phyloP scores from a whole-genome alignment of 192 early-diverging fungal genomes.

The Gamsiella multidivaricata region DNA sequence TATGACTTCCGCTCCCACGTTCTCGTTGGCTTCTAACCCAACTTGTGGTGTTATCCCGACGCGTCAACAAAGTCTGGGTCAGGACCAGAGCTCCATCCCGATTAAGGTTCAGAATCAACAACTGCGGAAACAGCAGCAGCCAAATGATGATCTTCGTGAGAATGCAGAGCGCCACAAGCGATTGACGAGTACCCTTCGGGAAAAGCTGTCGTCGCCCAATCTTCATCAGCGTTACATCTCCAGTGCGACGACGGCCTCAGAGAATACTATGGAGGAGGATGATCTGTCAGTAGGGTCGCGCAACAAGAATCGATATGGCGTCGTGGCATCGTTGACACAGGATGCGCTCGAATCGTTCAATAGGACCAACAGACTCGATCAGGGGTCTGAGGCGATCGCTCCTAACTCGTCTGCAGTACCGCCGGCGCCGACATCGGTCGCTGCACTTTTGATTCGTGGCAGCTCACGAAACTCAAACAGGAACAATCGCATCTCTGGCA shows the following conservation, averaged over 20 bases:
- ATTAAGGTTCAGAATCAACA: not conserved
- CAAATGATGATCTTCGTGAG: not conserved
- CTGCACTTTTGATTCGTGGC: slow-evolving; percentile 37
- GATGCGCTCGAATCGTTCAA: slow-evolving; percentile 35
- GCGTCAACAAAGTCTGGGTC: not conserved
- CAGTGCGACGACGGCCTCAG: not conserved
- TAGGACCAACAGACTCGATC: not conserved
- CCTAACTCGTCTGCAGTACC: slow-evolving; percentile 3
- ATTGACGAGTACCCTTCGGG: slow-evolving; percentile 6
- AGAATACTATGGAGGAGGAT: not conserved
- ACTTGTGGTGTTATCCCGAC: not conserved
- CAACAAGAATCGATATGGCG: slow-evolving; percentile 5
- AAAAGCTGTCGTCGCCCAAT: slow-evolving; percentile 15
- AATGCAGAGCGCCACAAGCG: not conserved
- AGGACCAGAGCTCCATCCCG: not conserved
- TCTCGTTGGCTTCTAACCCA: not conserved
- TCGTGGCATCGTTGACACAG: slow-evolving; percentile 25
- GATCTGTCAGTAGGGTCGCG: not conserved
- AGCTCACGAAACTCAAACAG: slow-evolving; percentile 27
- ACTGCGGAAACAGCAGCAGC: not conserved
- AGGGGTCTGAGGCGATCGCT: not conserved
- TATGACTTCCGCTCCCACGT: slow-evolving; percentile 11
- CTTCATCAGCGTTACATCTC: slow-evolving; percentile 3
- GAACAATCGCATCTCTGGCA: slow-evolving; percentile 3
- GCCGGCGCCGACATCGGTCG: slow-evolving; percentile 27